phyloP scores from a whole-genome alignment of 352 stramenopile species.

The Phytopythium aichiense region DNA sequence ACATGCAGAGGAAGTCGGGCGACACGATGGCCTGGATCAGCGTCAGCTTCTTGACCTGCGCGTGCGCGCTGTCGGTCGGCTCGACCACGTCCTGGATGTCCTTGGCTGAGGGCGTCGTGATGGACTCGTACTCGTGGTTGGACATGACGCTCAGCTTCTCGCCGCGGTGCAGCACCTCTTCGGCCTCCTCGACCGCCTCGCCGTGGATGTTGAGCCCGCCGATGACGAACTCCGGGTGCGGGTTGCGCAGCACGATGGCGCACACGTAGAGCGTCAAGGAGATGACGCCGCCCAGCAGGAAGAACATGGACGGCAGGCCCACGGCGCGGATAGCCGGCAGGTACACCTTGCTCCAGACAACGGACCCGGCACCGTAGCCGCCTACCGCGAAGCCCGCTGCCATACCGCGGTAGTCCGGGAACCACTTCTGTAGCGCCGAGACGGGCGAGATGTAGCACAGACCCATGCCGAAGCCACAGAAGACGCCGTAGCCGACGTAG shows the following conservation, averaged over 20 bases:
- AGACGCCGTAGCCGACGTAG: constrained; percentile 67
- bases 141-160: constrained; percentile 47
- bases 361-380: constrained; percentile 53
- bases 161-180: constrained; percentile 24
- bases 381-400: constrained; percentile 66
- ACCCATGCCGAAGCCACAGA: constrained; percentile 57
- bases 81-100: constrained; percentile 30
- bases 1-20: constrained; percentile 59
- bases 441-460: constrained; percentile 78
- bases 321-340: constrained; percentile 47
- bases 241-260: constrained; percentile 38
- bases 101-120: constrained; percentile 24
- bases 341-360: constrained; percentile 68
- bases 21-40: constrained; percentile 51
- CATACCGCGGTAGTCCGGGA: constrained; percentile 67
- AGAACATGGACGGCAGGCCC: constrained; percentile 40
- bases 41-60: constrained; percentile 41
- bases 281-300: constrained; percentile 45
- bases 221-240: constrained; percentile 41
- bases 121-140: constrained; percentile 39
- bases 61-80: constrained; percentile 17
- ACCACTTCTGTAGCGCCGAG: constrained; percentile 75
- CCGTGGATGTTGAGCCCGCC: constrained; percentile 62
- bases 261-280: constrained; percentile 32
- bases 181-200: constrained; percentile 28